Conservation (phyloP, 306 rosid species). For the Acacia melanoxylon region DNA sequence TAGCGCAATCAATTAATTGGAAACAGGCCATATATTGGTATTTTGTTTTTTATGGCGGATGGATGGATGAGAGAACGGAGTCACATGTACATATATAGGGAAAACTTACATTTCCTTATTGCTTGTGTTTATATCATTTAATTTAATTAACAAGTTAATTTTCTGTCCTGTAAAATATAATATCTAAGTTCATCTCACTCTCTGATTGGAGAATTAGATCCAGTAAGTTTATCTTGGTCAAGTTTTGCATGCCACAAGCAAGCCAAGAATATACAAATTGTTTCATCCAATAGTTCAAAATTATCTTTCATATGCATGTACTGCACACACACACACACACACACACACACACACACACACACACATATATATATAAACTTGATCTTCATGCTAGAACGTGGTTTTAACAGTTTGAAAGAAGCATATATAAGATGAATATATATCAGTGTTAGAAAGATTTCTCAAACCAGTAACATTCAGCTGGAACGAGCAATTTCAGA, state of each 20-base stretch:
- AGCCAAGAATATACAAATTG: background rate
- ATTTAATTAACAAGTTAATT: background rate
- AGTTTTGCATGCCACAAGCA: slow-evolving; percentile 8
- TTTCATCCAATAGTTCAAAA: background rate
- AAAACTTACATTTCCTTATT: background rate
- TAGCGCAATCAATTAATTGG: background rate
- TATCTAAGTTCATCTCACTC: background rate
- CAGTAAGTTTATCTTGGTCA: background rate
- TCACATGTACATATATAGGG: background rate
- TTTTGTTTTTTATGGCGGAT: background rate
- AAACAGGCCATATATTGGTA: background rate
- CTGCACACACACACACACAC: too few species aligned
- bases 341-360: background rate
- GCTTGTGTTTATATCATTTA: background rate
- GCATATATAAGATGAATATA: background rate
- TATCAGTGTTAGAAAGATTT: background rate
- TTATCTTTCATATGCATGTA: background rate
- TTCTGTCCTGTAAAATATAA: background rate
- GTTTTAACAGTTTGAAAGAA: background rate
- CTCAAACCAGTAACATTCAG: slow-evolving; percentile 1
- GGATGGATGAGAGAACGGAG: background rate
- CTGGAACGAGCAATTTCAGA: slow-evolving; percentile 11
- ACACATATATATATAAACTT: too few species aligned
- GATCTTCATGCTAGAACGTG: background rate
- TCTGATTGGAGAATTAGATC: background rate